phyloP scores from a whole-genome alignment of 306 rosid species.

The Crotalaria pallida region DNA sequence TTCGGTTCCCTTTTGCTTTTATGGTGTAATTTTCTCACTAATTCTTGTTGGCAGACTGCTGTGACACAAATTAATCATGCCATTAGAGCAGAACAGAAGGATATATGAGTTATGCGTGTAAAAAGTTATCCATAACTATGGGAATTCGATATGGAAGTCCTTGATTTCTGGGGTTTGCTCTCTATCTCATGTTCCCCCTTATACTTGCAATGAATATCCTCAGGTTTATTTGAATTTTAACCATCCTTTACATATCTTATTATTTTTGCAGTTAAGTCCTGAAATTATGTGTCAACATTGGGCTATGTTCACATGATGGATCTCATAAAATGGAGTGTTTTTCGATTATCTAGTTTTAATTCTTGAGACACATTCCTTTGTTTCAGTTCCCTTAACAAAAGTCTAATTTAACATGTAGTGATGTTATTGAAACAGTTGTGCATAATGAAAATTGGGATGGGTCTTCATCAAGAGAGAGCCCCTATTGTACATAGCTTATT shows the following conservation, averaged over 20 bases:
- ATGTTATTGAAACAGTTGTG: conserved; percentile 46
- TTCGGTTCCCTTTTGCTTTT: neutral
- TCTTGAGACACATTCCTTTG: neutral
- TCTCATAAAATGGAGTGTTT: conserved; percentile 32
- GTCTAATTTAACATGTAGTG: conserved; percentile 38
- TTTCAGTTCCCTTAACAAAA: conserved; percentile 10
- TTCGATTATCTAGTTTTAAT: conserved; percentile 13
- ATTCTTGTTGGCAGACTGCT: conserved; percentile 39
- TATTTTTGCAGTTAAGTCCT: conserved; percentile 47
- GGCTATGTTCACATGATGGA: conserved; percentile 40
- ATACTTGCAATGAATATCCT: neutral
- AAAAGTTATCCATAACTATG: conserved; percentile 51
- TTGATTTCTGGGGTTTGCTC: conserved; percentile 54
- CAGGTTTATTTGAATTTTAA: conserved; percentile 6
- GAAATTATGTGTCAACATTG: conserved; percentile 49
- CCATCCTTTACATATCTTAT: conserved; percentile 7
- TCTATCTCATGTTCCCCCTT: neutral
- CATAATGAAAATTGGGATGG: conserved; percentile 32
- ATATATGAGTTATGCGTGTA: conserved; percentile 55
- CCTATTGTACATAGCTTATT: conserved; percentile 52
- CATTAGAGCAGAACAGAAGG: conserved; percentile 77
- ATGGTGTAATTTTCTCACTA: conserved; percentile 10
- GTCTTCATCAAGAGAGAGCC: conserved; percentile 29
- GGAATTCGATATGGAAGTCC: conserved; percentile 56
- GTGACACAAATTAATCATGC: conserved; percentile 76